These are phyloP conservation scores for Diutina ranongensis DNA, from an alignment of 1,139 yeast genomes.

Conservation along the genomic window DNA sequence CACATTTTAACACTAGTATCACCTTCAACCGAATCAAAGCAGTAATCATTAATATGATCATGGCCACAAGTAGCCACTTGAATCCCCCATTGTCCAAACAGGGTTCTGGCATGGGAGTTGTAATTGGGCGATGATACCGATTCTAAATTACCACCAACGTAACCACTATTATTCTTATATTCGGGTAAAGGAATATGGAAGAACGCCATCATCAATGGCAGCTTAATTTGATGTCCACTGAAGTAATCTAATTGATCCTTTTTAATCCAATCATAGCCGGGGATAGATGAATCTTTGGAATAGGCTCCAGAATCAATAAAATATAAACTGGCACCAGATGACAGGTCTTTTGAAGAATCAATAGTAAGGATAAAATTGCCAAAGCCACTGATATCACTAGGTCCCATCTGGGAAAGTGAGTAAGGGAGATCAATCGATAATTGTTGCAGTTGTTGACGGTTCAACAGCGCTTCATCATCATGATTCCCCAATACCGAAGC, in stretches of 20 bases:
- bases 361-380: constrained; percentile 16
- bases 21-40: constrained; percentile 29
- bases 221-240: neutral
- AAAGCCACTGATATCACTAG: constrained; percentile 58
- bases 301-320: constrained; percentile 77
- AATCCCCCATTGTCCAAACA: constrained; percentile 53
- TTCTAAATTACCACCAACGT: constrained; percentile 34
- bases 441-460: constrained; percentile 7
- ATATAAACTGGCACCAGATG: constrained; percentile 49
- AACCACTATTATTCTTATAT: constrained; percentile 35
- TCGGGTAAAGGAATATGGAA: constrained; percentile 92
- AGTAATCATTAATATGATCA: constrained; percentile 89
- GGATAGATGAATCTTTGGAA: constrained; percentile 51
- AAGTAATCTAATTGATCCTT: constrained; percentile 35
- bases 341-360: constrained; percentile 6
- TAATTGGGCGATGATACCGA: constrained; percentile 67
- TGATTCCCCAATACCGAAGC: neutral
- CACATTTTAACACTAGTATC: neutral
- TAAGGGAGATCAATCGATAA: neutral
- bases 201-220: constrained; percentile 63
- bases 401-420: constrained; percentile 47
- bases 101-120: constrained; percentile 52
- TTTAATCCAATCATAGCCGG: constrained; percentile 83
- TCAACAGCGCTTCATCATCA: constrained; percentile 20
- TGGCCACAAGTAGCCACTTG: constrained; percentile 75